These are phyloP conservation scores for Erysiphe pulchra DNA, from an alignment of 2,329 filamentous ascomycete genomes.

Conservation along the genomic window DNA sequence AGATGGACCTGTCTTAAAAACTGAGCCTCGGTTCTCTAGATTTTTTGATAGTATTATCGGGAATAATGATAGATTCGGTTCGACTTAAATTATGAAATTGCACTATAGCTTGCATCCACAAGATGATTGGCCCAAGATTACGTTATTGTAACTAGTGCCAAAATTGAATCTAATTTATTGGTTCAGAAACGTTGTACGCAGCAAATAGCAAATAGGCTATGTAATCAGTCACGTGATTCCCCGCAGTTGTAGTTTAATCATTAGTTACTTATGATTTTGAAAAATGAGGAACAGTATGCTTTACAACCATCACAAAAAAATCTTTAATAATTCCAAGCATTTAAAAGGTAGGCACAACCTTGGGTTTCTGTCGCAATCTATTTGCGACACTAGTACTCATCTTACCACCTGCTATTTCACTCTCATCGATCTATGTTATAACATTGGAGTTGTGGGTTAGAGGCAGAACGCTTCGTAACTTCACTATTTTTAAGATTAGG, in stretches of 20 bases:
- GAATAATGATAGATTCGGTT: too few relatives aligned
- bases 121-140: too few relatives aligned
- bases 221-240: slow-evolving; percentile 1
- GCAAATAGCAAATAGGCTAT: too few relatives aligned
- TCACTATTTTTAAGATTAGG: slow-evolving; percentile 2
- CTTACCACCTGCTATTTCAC: not conserved
- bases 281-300: not conserved
- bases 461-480: slow-evolving; percentile 3
- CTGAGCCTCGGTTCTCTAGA: too few relatives aligned
- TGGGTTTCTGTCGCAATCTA: not conserved
- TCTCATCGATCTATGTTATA: not conserved
- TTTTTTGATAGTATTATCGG: too few relatives aligned
- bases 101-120: too few relatives aligned
- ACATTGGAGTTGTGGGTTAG: slow-evolving; percentile 1
- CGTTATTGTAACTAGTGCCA: too few relatives aligned
- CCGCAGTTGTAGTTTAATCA: slow-evolving; percentile 1
- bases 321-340: not conserved
- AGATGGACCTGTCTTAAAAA: too few relatives aligned
- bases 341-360: not conserved
- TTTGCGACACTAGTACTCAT: not conserved
- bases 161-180: too few relatives aligned
- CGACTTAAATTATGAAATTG: too few relatives aligned
- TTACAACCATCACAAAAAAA: not conserved
- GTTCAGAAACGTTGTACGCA: too few relatives aligned
- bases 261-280: not conserved